Percentiles rank a stretch among this genome's conserved stretches.
Conservation (phyloP, 73 alveolate species). For the Tetrahymena malaccensis region DNA sequence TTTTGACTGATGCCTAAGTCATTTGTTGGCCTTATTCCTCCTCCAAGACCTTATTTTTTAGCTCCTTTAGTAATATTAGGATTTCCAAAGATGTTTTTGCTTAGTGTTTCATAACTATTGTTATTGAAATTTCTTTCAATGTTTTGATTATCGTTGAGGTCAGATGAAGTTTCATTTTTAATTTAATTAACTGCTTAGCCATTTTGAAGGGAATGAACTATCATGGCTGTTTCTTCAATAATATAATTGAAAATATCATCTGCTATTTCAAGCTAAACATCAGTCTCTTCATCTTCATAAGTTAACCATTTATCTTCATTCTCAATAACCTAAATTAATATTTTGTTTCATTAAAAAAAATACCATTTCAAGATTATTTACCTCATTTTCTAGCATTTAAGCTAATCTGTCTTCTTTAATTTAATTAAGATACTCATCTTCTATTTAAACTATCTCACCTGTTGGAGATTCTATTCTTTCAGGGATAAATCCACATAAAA, state of each 20-base stretch:
- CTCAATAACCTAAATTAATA: neutral
- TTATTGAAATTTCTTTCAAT: neutral
- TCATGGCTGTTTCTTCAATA: neutral
- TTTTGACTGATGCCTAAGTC: neutral
- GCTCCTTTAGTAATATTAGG: neutral
- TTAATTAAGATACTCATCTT: conserved; percentile 34
- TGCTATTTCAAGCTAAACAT: neutral
- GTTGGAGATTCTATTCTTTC: conserved; percentile 21
- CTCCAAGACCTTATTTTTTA: neutral
- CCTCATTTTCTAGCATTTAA: conserved; percentile 41
- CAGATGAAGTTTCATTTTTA: neutral
- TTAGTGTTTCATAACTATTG: neutral
- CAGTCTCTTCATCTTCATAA: neutral
- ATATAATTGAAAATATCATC: neutral
- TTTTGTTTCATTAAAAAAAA: neutral
- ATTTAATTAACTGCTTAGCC: neutral
- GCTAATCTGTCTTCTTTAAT: conserved; percentile 39
- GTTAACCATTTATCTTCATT: neutral
- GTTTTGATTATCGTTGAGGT: neutral
- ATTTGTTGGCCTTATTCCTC: neutral
- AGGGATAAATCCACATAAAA: conserved; percentile 42
- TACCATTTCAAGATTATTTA: neutral
- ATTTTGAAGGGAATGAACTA: neutral
- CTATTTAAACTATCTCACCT: conserved; percentile 26
- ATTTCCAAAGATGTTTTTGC: neutral